A percentile compares a stretch with the other conserved stretches of the same genome.
phyloP scores from a whole-genome alignment of 352 stramenopile species.

The Globisporangium abappressorium region DNA sequence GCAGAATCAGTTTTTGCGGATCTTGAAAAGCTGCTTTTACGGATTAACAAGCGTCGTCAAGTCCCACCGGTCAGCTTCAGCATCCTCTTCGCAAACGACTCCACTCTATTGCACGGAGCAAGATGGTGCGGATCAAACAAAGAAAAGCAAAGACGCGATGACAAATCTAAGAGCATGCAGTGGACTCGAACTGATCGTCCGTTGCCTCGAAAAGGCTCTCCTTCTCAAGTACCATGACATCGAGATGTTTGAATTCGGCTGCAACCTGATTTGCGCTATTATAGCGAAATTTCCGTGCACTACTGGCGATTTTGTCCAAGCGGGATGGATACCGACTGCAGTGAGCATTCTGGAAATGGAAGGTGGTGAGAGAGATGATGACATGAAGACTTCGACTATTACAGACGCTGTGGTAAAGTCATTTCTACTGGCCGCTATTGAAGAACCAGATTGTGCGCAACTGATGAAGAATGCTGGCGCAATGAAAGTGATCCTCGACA shows the following conservation, averaged over 20 bases:
- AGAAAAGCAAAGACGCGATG: background rate
- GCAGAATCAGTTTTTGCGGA: conserved; percentile 26
- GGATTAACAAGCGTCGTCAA: conserved; percentile 22
- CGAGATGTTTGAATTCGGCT: conserved; percentile 17
- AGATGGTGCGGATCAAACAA: too few relatives aligned
- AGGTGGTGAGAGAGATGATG: background rate
- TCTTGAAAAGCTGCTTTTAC: conserved; percentile 33
- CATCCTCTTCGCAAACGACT: background rate
- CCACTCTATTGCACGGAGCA: background rate
- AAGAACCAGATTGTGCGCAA: background rate
- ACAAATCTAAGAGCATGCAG: conserved; percentile 10
- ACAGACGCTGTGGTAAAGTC: conserved; percentile 1
- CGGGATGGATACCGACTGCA: conserved; percentile 9
- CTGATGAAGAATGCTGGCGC: conserved; percentile 2
- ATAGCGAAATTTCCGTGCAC: background rate
- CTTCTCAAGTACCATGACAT: conserved; percentile 11
- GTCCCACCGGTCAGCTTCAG: background rate
- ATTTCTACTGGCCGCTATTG: background rate
- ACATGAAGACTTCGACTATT: background rate
- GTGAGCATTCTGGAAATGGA: conserved; percentile 3
- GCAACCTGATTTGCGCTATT: conserved; percentile 13
- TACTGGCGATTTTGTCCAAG: conserved; percentile 3
- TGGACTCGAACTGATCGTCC: conserved; percentile 22
- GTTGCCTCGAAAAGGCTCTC: conserved; percentile 22
- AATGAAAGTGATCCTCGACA: conserved; percentile 4